A percentile compares a stretch with the other conserved stretches of the same genome.
phyloP scores from a whole-genome alignment of 306 rosid genomes.

The Acacia crassicarpa region DNA sequence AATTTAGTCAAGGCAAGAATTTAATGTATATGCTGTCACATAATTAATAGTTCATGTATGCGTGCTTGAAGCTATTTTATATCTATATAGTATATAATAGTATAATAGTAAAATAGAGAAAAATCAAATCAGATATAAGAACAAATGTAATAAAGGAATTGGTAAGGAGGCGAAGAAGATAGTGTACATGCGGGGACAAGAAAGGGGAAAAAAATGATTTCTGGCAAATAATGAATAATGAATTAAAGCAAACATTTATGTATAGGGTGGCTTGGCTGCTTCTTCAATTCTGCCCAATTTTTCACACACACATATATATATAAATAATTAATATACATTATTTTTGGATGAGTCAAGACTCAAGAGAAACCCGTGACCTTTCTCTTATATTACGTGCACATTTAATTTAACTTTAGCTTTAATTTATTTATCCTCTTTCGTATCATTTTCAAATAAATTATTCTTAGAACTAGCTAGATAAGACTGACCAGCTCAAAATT shows the following conservation, averaged over 20 bases:
- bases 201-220: slow-evolving; percentile 16
- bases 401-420: background rate
- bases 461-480: background rate
- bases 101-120: background rate
- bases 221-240: slow-evolving; percentile 11
- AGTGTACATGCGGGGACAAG: slow-evolving; percentile 31
- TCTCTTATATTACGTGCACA: background rate
- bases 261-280: slow-evolving; percentile 30
- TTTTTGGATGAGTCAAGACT: slow-evolving; percentile 44
- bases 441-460: background rate
- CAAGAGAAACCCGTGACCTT: slow-evolving; percentile 67
- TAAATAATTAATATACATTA: background rate
- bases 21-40: slow-evolving; percentile 18
- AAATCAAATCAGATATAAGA: background rate
- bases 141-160: slow-evolving; percentile 30
- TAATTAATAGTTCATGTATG: slow-evolving; percentile 15
- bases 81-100: background rate
- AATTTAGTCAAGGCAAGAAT: slow-evolving; percentile 35
- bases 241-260: background rate
- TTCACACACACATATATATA: background rate
- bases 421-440: background rate
- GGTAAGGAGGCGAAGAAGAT: slow-evolving; percentile 37
- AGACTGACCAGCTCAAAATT: background rate
- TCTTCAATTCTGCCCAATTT: background rate
- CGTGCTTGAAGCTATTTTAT: background rate